Base-by-base conservation (phyloP, 208 protist species). In the Crithidia expoeki region DNA sequence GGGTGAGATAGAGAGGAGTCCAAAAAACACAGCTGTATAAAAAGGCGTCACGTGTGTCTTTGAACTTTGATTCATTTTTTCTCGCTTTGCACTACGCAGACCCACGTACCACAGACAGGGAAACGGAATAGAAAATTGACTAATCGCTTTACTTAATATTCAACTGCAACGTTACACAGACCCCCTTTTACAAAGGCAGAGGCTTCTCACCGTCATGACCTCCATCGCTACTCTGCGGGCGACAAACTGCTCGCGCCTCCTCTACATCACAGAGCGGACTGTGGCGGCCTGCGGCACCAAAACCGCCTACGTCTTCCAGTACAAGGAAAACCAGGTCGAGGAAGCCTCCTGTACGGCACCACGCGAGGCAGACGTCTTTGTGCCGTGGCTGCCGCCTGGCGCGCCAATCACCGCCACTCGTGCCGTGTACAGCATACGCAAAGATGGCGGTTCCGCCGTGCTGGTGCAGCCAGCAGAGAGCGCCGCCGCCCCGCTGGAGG, bases 311-410 rank as follows among this genome's bases (percentile, higher is more conserved):
- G 23, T 89, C 49, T 49, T 79, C 7, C 65, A 68, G 21, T 42
- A 62, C 32, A 51, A 33, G 7, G 76, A 25, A 0, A 50, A 70
- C 33, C 52, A 66, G 9, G 50, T 67, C 19, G 52, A 66, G 4
- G 52, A 74, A 36, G 59, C 56, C 0, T 66, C 68, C 34, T 81
- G 81, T 44, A 68, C 40, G 10, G 61, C 79, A 17, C 80, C 76
- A 2, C 42, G 61, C 9, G 80, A 76, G 40, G 81, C 74, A 0
- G 49, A 59, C 27, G 32, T 33, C 33, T 87, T 75, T 36, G 77
- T 77, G 53, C 80, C 85, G 49, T 88, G 84, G 84, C 62, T 84
- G 25, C 61, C 79, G 7, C 79, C 73, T 10, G 85, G 72, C 14
- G 64, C 38, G 0, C 49, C 64, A 16, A 28, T 77, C 19, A 23